Base-by-base conservation (phyloP, 192 early-diverging fungal species). In the Linderina pennispora region DNA sequence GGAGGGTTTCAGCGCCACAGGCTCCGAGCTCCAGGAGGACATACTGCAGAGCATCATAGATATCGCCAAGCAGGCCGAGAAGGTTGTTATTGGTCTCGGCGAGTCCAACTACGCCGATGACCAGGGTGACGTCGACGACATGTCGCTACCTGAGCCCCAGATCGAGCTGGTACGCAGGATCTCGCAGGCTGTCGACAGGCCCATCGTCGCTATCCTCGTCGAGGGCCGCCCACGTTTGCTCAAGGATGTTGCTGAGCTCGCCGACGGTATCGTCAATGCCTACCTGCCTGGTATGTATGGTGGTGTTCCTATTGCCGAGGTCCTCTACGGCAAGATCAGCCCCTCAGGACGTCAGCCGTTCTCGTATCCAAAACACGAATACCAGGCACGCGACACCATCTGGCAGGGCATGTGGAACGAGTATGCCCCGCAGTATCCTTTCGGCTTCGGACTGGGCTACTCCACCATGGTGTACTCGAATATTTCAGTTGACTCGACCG, bases 271-370 rank as follows among this genome's bases (percentile, higher is more conserved):
- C 4, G 43, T 84, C 9, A 55, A 63, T 34, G 56, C 75, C 0
- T 79, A 79, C 40, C 34, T 79, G 17, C 82, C 80, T 2, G 82
- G 82, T 18, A 62, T 75, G 21, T 79, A 79, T 53, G 82, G 64
- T 28, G 82, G 78, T 37, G 40, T 53, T 14, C 76, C 82, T 1
- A 69, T 82, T 28, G 80, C 75, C 18, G 74, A 84, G 40, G 44
- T 75, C 10, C 53, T 84, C 19, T 79, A 76, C 25, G 82, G 82
- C 16, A 28, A 53, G 16, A 53, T 62, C 45, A 79, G 77, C 46
- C 82, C 82, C 0, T 76, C 73, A 3, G 82, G 80, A 22, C 62
- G 77, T 0, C 55, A 75, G 36, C 80, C 82, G 3, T 68, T 78
- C 44, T 77, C 80, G 7, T 84, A 79, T 51, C 82, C 80, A 1